phyloP scores from a whole-genome alignment of 192 early-diverging fungal species.

The Funneliformis mosseae region DNA sequence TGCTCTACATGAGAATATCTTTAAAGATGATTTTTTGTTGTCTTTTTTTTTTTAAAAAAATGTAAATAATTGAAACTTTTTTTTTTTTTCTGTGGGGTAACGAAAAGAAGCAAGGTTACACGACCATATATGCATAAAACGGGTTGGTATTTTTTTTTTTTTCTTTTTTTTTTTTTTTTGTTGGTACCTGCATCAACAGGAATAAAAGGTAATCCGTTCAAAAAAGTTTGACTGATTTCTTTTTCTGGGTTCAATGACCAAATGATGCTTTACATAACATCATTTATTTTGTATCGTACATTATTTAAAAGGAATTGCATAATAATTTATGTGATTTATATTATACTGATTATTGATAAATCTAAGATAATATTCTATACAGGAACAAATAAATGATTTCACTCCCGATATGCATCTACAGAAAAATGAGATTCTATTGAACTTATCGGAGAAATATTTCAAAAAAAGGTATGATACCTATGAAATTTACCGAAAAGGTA shows the following conservation, averaged over 20 bases:
- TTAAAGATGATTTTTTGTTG: background rate
- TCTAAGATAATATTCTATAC: background rate
- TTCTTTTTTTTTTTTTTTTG: background rate
- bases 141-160: background rate
- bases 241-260: background rate
- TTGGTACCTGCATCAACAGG: background rate
- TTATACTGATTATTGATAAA: too few species aligned
- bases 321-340: too few species aligned
- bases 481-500: background rate
- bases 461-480: background rate
- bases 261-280: background rate
- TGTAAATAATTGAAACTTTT: background rate
- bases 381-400: background rate
- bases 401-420: background rate
- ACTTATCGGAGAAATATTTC: background rate
- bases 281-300: background rate
- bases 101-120: background rate
- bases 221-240: background rate
- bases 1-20: background rate
- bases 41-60: too few species aligned
- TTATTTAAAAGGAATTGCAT: background rate
- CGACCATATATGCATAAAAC: background rate
- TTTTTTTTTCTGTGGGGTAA: background rate
- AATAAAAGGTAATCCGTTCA: background rate
- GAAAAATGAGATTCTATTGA: background rate